A percentile compares a stretch with the other conserved stretches of the same genome.
phyloP scores from a whole-genome alignment of 2,329 filamentous ascomycete species.

The Aspergillus ochraceus region DNA sequence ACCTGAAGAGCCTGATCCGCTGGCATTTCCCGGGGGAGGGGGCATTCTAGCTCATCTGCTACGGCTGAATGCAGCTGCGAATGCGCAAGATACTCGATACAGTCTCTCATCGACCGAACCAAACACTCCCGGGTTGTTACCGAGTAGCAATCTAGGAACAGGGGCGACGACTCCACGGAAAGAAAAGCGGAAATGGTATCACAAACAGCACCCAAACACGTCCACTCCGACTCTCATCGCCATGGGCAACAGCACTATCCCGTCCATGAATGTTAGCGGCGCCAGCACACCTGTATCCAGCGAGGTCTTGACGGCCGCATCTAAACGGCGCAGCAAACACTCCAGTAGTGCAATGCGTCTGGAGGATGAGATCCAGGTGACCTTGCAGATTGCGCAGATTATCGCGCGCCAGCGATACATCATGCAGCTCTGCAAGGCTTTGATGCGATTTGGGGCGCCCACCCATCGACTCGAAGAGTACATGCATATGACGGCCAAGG shows the following conservation, averaged over 20 bases:
- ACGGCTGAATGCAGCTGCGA: background rate
- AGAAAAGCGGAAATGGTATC: slow-evolving; percentile 11
- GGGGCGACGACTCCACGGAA: slow-evolving; percentile 9
- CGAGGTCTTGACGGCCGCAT: slow-evolving; percentile 28
- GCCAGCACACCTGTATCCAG: slow-evolving; percentile 31
- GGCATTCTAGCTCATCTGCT: background rate
- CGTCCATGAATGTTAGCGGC: slow-evolving; percentile 19
- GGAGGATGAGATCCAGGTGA: slow-evolving; percentile 57
- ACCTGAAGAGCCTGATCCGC: background rate
- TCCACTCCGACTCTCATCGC: slow-evolving; percentile 22
- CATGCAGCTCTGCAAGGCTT: slow-evolving; percentile 75
- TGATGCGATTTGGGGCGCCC: slow-evolving; percentile 89
- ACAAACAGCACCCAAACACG: background rate
- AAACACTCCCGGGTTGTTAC: background rate
- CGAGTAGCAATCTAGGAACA: background rate
- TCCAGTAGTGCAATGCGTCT: slow-evolving; percentile 20
- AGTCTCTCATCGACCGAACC: background rate
- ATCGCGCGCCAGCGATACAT: slow-evolving; percentile 80
- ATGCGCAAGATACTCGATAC: background rate
- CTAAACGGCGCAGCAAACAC: slow-evolving; percentile 25
- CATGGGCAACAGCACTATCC: slow-evolving; percentile 9
- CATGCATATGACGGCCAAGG: slow-evolving; percentile 84
- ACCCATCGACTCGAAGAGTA: slow-evolving; percentile 90
- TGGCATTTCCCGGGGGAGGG: background rate
- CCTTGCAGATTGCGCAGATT: slow-evolving; percentile 65